A percentile compares a stretch with the other conserved stretches of the same genome.
Evolutionary conservation across 345 rosid species (phyloP).

Genomic region (Camelina neglecta): DNA sequence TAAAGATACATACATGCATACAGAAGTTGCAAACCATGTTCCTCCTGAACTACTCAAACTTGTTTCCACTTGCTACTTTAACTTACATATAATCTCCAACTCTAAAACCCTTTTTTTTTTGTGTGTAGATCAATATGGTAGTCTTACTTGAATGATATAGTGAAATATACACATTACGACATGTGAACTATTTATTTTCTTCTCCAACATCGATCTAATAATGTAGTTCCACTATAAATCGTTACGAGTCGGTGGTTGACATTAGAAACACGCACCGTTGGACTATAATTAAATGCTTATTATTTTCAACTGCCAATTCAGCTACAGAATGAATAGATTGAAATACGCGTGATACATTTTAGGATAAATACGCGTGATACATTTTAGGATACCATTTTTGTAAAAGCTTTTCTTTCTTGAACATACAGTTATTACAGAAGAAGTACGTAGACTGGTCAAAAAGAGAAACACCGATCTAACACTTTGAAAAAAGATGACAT

Average conservation of each 20-base stretch:
- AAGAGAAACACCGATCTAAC: neutral
- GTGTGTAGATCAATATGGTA: neutral
- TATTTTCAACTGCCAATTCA: neutral
- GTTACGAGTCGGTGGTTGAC: conserved; percentile 14
- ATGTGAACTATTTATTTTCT: neutral
- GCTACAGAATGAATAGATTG: too few species aligned
- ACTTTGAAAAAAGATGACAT: neutral
- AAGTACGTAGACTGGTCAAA: conserved; percentile 1
- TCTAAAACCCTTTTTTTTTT: neutral
- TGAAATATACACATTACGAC: neutral
- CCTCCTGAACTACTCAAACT: conserved; percentile 32
- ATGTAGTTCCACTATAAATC: neutral
- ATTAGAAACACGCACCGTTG: neutral
- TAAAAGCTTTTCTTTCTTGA: neutral
- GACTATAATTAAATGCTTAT: neutral
- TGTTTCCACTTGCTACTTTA: conserved; percentile 17
- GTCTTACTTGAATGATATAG: neutral
- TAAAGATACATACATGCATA: neutral
- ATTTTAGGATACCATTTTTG: neutral
- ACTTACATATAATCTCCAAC: neutral
- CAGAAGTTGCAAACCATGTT: conserved; percentile 21
- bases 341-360: too few species aligned
- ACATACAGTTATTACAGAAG: neutral
- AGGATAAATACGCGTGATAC: neutral
- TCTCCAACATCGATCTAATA: neutral